Conservation (phyloP, 805 yeast species). For the Kodamaea sagamina region DNA sequence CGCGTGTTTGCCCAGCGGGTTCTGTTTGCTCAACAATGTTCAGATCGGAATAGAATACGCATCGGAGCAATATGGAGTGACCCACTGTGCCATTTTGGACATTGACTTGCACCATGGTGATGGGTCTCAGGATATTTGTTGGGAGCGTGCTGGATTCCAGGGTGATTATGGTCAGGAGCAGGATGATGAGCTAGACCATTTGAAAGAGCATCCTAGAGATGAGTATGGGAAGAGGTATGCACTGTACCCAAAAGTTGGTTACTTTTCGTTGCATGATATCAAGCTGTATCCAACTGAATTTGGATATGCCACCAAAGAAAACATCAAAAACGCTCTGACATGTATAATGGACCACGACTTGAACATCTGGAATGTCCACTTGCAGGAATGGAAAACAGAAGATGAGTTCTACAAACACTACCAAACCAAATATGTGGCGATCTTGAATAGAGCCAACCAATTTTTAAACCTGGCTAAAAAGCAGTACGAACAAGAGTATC, state of each 20-base stretch:
- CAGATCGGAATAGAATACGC: slow-evolving; percentile 84
- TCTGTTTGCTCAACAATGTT: slow-evolving; percentile 78
- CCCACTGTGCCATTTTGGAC: slow-evolving; percentile 81
- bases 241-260: slow-evolving; percentile 66
- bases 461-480: slow-evolving; percentile 53
- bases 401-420: slow-evolving; percentile 68
- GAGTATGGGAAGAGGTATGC: slow-evolving; percentile 51
- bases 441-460: slow-evolving; percentile 67
- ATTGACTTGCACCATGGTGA: slow-evolving; percentile 89
- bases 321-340: slow-evolving; percentile 73
- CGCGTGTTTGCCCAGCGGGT: slow-evolving; percentile 81
- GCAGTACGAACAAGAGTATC: slow-evolving; percentile 41
- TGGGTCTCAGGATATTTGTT: slow-evolving; percentile 83
- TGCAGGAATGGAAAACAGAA: slow-evolving; percentile 61
- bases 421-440: slow-evolving; percentile 56
- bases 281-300: slow-evolving; percentile 83
- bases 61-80: slow-evolving; percentile 55
- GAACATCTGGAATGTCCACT: slow-evolving; percentile 82
- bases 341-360: slow-evolving; percentile 77
- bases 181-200: slow-evolving; percentile 39
- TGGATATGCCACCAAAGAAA: slow-evolving; percentile 72
- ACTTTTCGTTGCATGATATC: slow-evolving; percentile 81
- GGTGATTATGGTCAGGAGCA: slow-evolving; percentile 52
- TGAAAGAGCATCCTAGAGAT: slow-evolving; percentile 39
- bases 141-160: slow-evolving; percentile 68